These are phyloP conservation scores for Limnanthes douglasii DNA, from an alignment of 345 rosid genomes.

Conservation along the genomic window DNA sequence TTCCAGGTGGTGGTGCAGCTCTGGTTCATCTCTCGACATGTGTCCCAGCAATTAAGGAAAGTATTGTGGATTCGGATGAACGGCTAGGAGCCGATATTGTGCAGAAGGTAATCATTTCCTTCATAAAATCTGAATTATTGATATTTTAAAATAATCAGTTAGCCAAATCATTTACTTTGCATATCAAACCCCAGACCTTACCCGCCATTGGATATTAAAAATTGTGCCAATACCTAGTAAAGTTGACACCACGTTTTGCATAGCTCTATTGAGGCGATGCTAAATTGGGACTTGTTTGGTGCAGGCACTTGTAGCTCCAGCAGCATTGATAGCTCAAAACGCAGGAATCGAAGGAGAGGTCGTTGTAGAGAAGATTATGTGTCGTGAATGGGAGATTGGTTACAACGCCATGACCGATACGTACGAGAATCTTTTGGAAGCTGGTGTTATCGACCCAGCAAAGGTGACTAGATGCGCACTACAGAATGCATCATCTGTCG, in stretches of 20 bases:
- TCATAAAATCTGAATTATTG: too few species aligned
- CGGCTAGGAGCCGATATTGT: conserved; percentile 89
- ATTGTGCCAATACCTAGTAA: too few species aligned
- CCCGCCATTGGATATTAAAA: too few species aligned
- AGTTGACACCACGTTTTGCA: too few species aligned
- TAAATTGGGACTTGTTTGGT: conserved; percentile 1
- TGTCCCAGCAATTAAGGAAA: conserved; percentile 69
- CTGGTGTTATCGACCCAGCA: conserved; percentile 92
- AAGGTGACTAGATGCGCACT: conserved; percentile 90
- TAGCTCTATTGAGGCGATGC: neutral
- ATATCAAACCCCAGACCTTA: too few species aligned
- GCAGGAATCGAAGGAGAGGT: conserved; percentile 97
- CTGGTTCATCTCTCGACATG: conserved; percentile 63
- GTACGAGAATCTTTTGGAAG: conserved; percentile 73
- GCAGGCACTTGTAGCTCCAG: conserved; percentile 84
- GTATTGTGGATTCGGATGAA: conserved; percentile 66
- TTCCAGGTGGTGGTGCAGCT: conserved; percentile 95
- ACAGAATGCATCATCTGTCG: conserved; percentile 92
- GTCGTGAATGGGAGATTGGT: conserved; percentile 78
- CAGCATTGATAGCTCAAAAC: conserved; percentile 83
- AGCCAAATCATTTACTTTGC: too few species aligned
- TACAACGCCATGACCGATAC: conserved; percentile 90
- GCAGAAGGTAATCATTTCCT: conserved; percentile 64
- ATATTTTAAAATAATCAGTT: too few species aligned
- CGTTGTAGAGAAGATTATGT: conserved; percentile 70